Evolutionary conservation across 208 protist species (phyloP).

Genomic region (Trypanosomatidae sp.): DNA sequence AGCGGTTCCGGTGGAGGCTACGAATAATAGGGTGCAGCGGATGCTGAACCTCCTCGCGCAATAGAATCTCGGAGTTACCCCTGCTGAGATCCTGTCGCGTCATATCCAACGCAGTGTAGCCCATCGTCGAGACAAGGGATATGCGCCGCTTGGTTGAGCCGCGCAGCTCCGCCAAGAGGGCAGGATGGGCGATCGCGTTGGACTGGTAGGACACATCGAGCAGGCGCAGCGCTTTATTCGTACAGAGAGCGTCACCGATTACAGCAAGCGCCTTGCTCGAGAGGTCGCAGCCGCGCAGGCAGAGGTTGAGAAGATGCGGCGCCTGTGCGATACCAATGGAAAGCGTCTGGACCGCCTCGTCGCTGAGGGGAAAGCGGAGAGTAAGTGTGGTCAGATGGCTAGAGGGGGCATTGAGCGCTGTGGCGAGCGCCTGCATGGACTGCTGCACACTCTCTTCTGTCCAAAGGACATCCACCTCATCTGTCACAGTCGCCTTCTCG

Average conservation of each 20-base stretch:
- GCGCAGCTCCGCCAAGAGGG: slow-evolving; percentile 35
- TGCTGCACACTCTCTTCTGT: slow-evolving; percentile 18
- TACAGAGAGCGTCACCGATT: slow-evolving; percentile 35
- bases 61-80: slow-evolving; percentile 17
- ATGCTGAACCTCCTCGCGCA: slow-evolving; percentile 37
- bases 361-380: slow-evolving; percentile 58
- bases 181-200: slow-evolving; percentile 41
- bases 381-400: slow-evolving; percentile 42
- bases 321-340: slow-evolving; percentile 41
- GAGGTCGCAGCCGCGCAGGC: slow-evolving; percentile 53
- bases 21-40: slow-evolving; percentile 62
- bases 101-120: slow-evolving; percentile 14
- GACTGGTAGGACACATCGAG: slow-evolving; percentile 70
- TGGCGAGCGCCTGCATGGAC: slow-evolving; percentile 36
- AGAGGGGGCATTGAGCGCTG: slow-evolving; percentile 25
- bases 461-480: slow-evolving; percentile 17
- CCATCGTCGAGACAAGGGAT: slow-evolving; percentile 13
- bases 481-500: neutral
- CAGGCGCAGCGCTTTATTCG: slow-evolving; percentile 37
- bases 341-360: slow-evolving; percentile 42
- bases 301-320: slow-evolving; percentile 37
- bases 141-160: slow-evolving; percentile 32
- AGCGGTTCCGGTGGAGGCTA: slow-evolving; percentile 51
- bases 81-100: slow-evolving; percentile 19
- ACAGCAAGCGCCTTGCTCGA: slow-evolving; percentile 31